phyloP scores from a whole-genome alignment of 1,284 basidiomycete genomes.

The Sanghuangporus weigelae region DNA sequence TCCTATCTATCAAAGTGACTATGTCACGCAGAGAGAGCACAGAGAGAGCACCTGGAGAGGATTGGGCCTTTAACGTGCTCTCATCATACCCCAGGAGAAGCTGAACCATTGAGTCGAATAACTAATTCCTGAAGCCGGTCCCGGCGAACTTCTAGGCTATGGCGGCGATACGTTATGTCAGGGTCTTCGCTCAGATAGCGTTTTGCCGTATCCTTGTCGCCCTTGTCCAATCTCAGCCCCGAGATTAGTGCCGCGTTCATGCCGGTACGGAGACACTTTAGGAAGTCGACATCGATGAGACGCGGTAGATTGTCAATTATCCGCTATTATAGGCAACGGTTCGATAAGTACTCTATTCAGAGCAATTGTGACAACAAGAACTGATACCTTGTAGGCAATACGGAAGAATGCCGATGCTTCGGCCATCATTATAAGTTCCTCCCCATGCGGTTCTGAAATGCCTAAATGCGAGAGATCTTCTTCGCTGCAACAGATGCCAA shows the following conservation, averaged over 20 bases:
- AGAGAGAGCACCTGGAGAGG: no score
- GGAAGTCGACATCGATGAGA: constrained; percentile 39
- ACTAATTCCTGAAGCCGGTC: constrained; percentile 30
- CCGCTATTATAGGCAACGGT: constrained; percentile 33
- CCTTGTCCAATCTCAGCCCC: constrained; percentile 30
- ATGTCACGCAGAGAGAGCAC: no score
- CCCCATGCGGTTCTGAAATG: constrained; percentile 37
- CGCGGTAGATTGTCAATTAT: constrained; percentile 48
- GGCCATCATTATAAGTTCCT: constrained; percentile 45
- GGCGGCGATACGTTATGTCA: constrained; percentile 30
- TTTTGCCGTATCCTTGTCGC: constrained; percentile 32
- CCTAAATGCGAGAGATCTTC: constrained; percentile 37
- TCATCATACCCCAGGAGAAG: background rate
- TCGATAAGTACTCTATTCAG: background rate
- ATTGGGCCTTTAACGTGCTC: no score
- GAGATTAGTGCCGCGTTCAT: background rate
- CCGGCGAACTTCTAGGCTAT: constrained; percentile 30
- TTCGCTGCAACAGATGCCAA: constrained; percentile 29
- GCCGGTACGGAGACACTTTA: background rate
- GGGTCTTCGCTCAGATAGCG: constrained; percentile 40
- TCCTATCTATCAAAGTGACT: no score
- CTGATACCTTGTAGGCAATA: constrained; percentile 40
- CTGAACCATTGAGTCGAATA: constrained; percentile 24
- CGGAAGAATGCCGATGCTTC: constrained; percentile 49
- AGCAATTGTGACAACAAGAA: background rate